Base-by-base conservation (phyloP, 2,329 filamentous ascomycete species). In the Stachybotrys chlorohalonatus region DNA sequence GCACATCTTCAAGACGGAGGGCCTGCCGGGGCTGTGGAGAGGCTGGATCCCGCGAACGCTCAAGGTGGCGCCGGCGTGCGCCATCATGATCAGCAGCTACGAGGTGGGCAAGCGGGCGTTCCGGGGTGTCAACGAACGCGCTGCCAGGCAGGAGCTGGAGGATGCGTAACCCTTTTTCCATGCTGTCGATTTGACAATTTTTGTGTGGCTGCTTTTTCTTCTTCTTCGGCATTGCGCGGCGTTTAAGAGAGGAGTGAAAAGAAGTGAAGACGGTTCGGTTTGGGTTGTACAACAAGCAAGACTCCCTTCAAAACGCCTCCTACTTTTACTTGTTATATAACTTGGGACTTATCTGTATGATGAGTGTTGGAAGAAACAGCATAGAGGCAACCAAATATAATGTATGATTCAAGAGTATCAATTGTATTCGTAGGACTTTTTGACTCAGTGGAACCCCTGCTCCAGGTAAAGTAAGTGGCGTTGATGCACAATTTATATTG, bases 61-160 rank as follows among this genome's bases (percentile, higher is more conserved):
- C 57, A 97, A 97, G 69, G 92, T 99, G 6, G 93, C 94, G 1
- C 94, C 94, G 1, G 90, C 93, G 0, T 99, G 94, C 71, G 94
- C 94, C 31, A 97, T 99, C 68, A 99, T 99, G 94, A 97, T 99
- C 67, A 95, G 90, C 68, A 96, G 87, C 67, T 99, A 97, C 70
- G 94, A 99, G 71, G 82, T 97, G 45, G 92, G 94, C 52, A 99
- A 99, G 78, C 86, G 89, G 69, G 85, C 88, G 68, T 95, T 95
- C 39, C 79, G 84, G 53, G 80, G 82, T 11, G 83, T 90, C 52
- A 96, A 97, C 57, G 77, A 82, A 64, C 73, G 67, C 17, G 57
- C 62, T 16, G 57, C 62, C 36, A 56, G 45, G 1, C 59, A 59
- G 49, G 24, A 55, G 31, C 46, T 48, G n/a, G 32, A 46, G 32